Conservation (phyloP, 352 stramenopile species). For the Aphanomyces astaci region DNA sequence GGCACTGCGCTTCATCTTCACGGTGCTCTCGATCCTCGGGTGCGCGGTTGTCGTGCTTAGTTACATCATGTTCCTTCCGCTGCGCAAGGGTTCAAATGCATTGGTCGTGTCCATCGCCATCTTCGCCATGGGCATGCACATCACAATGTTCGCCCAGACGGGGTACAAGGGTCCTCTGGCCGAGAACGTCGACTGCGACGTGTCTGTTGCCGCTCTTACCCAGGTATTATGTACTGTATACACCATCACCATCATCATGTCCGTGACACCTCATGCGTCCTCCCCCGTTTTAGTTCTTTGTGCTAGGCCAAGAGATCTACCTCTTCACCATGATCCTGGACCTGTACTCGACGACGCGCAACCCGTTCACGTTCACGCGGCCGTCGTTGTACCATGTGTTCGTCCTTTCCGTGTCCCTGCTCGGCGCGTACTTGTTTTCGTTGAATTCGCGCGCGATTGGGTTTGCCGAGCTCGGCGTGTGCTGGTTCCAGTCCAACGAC, state of each 20-base stretch:
- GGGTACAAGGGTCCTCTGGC: conserved; percentile 31
- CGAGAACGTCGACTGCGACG: conserved; percentile 4
- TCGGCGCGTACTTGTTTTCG: conserved; percentile 47
- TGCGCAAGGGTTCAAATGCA: conserved; percentile 71
- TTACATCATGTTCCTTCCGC: conserved; percentile 71
- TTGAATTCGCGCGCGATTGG: conserved; percentile 32
- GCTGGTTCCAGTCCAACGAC: conserved; percentile 48
- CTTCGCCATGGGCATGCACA: conserved; percentile 74
- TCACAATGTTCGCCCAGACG: conserved; percentile 49
- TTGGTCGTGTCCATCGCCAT: conserved; percentile 76
- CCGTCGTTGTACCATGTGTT: conserved; percentile 58
- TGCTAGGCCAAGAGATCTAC: conserved; percentile 77
- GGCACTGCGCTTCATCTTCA: conserved; percentile 10
- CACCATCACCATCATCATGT: too few species aligned
- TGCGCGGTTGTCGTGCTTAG: conserved; percentile 72
- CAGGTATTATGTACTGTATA: too few species aligned
- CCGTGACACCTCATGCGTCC: too few species aligned
- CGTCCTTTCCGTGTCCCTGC: conserved; percentile 47
- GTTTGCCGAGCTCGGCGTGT: conserved; percentile 73
- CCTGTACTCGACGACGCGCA: conserved; percentile 85
- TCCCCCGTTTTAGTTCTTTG: conserved; percentile 58
- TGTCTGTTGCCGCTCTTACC: background rate
- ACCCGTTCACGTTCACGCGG: conserved; percentile 71
- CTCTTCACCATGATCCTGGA: conserved; percentile 79
- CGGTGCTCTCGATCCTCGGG: conserved; percentile 54